Base-by-base conservation (phyloP, 1,139 yeast species). In the Taphrina flavorubra region DNA sequence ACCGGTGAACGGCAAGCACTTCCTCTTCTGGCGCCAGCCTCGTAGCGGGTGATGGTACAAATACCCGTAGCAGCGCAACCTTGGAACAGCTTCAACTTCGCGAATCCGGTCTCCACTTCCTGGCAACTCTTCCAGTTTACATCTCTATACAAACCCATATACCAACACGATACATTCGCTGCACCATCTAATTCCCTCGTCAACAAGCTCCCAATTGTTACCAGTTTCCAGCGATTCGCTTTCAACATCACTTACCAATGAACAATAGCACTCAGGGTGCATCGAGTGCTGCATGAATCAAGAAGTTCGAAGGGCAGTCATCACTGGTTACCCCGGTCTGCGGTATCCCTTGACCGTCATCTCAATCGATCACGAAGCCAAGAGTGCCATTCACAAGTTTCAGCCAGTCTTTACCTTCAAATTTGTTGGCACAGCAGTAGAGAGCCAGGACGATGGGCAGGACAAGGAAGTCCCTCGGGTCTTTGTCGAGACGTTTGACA, bases 401-500 rank as follows among this genome's bases (percentile, higher is more conserved):
- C 79, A 83, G 46, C 82, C 88, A 1, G 76, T 89, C 13, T 77
- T 88, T 73, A 81, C 84, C 67, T 89, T 87, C 79, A 85, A 84
- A 75, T 89, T 87, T 76, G 85, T 88, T 86, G 89, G 74, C 18
- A 72, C 72, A 37, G 76, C 74, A 20, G 73, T 73, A n/a, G 73
- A 72, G 55, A 72, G 68, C 37, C 72, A 69, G 10, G 75, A 69
- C 7, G 75, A 73, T 57, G 72, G 72, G 37, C 70, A 72, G 63
- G 76, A 72, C 44, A 72, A 73, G 20, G 72, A 72, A 59, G 79
- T 78, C 2, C 74, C 72, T 46, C 76, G 76, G 57, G 81, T 79
- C 72, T 79, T 80, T 71, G 77, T 78, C 69, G 79, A 79, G 16
- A 83, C 89, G 3, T 92, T 86, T 76, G 98, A 92, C 76, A 83